A percentile compares a stretch with the other conserved stretches of the same genome.
These are phyloP conservation scores for Thielaviopsis euricoi DNA, from an alignment of 2,329 filamentous ascomycete genomes.

Conservation along the genomic window DNA sequence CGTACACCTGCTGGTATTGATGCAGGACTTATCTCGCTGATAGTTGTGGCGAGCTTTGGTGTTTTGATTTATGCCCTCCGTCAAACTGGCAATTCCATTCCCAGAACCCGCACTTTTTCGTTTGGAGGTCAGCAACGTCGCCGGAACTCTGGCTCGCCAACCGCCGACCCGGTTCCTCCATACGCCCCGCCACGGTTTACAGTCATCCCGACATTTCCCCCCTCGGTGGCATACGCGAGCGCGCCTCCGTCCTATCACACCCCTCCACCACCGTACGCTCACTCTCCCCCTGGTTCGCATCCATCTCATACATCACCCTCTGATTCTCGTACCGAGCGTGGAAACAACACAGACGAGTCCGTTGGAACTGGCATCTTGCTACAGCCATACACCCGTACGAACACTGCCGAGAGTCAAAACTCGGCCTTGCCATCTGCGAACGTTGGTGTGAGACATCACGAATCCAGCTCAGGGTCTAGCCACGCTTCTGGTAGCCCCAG, in stretches of 20 bases:
- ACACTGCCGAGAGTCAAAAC: neutral
- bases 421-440: neutral
- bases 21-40: slow-evolving; percentile 6
- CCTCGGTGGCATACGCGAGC: neutral
- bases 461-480: neutral
- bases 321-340: neutral
- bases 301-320: neutral
- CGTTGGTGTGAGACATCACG: neutral
- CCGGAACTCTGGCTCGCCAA: slow-evolving; percentile 4
- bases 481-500: neutral
- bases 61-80: slow-evolving; percentile 8
- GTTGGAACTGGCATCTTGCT: neutral
- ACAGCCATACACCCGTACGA: neutral
- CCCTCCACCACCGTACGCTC: neutral
- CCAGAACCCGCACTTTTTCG: neutral
- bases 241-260: neutral
- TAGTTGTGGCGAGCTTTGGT: slow-evolving; percentile 8
- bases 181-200: slow-evolving; percentile 8
- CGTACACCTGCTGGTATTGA: slow-evolving; percentile 1
- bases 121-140: neutral
- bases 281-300: neutral
- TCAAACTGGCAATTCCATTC: neutral
- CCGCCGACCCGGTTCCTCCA: slow-evolving; percentile 8
- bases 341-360: neutral
- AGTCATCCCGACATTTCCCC: neutral